Evolutionary conservation across 306 rosid species (phyloP).

Genomic region (Biancaea sappan): DNA sequence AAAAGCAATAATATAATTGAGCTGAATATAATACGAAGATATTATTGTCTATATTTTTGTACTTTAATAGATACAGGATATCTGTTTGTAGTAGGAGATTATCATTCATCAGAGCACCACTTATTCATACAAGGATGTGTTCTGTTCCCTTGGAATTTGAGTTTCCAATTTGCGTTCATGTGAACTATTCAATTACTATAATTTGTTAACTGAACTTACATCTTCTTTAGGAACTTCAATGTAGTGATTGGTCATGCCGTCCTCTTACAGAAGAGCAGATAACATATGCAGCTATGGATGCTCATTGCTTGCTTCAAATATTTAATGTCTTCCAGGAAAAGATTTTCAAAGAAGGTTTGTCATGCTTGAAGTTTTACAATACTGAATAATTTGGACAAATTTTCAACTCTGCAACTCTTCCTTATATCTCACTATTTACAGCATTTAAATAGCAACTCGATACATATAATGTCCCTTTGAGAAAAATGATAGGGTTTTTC

Average conservation of each 20-base stretch:
- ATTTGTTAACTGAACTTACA: constrained; percentile 46
- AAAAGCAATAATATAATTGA: constrained; percentile 29
- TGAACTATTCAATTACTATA: constrained; percentile 32
- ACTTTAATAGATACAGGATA: constrained; percentile 24
- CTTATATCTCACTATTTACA: constrained; percentile 16
- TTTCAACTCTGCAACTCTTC: constrained; percentile 6
- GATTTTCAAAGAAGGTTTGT: constrained; percentile 71
- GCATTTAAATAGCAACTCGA: not conserved
- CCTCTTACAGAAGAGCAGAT: constrained; percentile 95
- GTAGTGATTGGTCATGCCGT: constrained; percentile 97
- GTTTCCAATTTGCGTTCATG: constrained; percentile 28
- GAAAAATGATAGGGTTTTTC: not conserved
- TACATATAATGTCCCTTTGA: not conserved
- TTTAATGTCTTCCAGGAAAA: constrained; percentile 65
- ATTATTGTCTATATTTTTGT: not conserved
- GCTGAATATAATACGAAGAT: constrained; percentile 16
- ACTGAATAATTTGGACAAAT: constrained; percentile 15
- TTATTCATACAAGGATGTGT: not conserved
- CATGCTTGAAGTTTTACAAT: constrained; percentile 25
- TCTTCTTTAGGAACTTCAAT: constrained; percentile 90
- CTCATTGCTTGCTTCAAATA: constrained; percentile 91
- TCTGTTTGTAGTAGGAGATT: constrained; percentile 8
- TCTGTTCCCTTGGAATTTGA: constrained; percentile 31
- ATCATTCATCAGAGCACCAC: constrained; percentile 20
- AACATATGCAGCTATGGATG: constrained; percentile 87